Evolutionary conservation across 225 moss, liverwort and hornwort genomes (phyloP).

Genomic region (Polytrichum formosum): DNA sequence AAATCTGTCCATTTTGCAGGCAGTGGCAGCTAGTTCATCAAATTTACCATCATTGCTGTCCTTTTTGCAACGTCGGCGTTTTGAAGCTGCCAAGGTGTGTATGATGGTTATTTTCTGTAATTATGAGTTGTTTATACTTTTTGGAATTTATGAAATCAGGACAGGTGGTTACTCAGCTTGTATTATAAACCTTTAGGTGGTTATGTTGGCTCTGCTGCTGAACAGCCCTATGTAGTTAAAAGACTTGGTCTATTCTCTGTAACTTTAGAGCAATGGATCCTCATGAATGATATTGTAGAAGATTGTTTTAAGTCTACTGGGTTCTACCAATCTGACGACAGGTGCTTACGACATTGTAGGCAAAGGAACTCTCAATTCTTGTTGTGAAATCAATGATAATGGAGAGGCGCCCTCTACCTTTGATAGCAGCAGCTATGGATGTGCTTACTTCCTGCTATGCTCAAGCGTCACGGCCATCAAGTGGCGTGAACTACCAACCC

Average conservation of each 20-base stretch:
- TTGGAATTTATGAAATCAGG: no score
- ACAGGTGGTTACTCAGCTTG: no score
- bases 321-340: slow-evolving; percentile 10
- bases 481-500: slow-evolving; percentile 37
- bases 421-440: slow-evolving; percentile 91
- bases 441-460: slow-evolving; percentile 73
- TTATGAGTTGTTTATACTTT: neutral
- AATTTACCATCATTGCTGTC: slow-evolving; percentile 72
- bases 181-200: no score
- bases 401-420: slow-evolving; percentile 78
- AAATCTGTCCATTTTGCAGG: slow-evolving; percentile 34
- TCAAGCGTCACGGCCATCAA: slow-evolving; percentile 52
- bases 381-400: slow-evolving; percentile 86
- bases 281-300: no score
- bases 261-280: no score
- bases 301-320: neutral
- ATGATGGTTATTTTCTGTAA: neutral
- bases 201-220: no score
- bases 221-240: no score
- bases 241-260: no score
- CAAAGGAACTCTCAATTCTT: slow-evolving; percentile 76
- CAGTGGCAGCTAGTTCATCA: slow-evolving; percentile 92
- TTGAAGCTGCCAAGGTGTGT: slow-evolving; percentile 72
- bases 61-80: slow-evolving; percentile 84
- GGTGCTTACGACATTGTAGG: slow-evolving; percentile 41